Base-by-base conservation (phyloP, 371 early-diverging fungal genomes). In the Haplosporangium sp. region DNA sequence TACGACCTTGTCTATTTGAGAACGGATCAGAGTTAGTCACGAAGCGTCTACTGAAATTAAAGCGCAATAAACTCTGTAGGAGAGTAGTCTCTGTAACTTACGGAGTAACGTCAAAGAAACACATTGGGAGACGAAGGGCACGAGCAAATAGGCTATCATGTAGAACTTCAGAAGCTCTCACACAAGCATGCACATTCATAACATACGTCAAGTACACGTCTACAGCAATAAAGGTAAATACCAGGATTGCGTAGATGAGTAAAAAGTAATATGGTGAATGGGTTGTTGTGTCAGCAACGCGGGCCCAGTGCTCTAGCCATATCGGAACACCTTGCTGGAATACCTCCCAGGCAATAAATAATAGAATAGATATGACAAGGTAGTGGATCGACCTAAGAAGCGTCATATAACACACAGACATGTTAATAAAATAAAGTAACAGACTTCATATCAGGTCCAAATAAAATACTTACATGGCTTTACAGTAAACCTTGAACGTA, bases 221-320 rank as follows among this genome's bases (percentile, higher is more conserved):
- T 84, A 71, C 10, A 77, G 76, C 2, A 84, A 88, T 50, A 62
- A 71, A 68, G 70, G 85, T 5, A 77, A 83, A 4, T 68, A 76
- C 63, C 71, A 71, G 3, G 55, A 69, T 34, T 70, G 81, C 72
- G 45, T 88, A 88, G 17, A 85, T 62, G 1, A 55, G 45, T 40
- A 87, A 55, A 63, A 84, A 88, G 55, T 73, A 79, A 17, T 11
- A 52, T 19, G 63, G 38, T 0, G 74, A 56, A 10, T 55, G 67
- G 2, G 38, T 35, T 19, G 88, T 86, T 3, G 68, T 58, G 19
- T 67, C 69, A 48, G 50, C 57, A 4, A 59, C 68, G 0, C 56
- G n/a, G 10, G 48, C 76, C 93, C 93, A 92, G 61, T 88, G 71
- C 75, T 90, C 88, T 37, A 93, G 84, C 93, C 94, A 94, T n/a